Percentiles rank a stretch among this genome's conserved stretches.
These are phyloP conservation scores for Thalassiosira livingstoniorum DNA, from an alignment of 352 stramenopile species.

Conservation along the genomic window DNA sequence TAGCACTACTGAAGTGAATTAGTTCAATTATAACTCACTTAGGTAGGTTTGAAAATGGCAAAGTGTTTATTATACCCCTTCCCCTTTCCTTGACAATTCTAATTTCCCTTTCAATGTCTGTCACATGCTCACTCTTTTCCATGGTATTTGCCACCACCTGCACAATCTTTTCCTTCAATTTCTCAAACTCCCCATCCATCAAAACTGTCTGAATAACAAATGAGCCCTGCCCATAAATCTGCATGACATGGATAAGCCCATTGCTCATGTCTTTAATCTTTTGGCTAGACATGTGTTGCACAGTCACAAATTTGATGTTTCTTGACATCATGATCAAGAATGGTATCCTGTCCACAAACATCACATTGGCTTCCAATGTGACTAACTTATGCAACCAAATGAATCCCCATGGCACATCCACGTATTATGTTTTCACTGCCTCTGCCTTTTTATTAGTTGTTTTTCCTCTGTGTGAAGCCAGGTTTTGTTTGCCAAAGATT, in stretches of 20 bases:
- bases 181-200: conserved; percentile 17
- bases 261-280: neutral
- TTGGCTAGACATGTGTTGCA: neutral
- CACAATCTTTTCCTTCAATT: neutral
- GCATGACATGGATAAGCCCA: neutral
- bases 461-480: neutral
- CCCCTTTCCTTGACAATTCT: neutral
- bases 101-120: neutral
- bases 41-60: neutral
- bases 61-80: neutral
- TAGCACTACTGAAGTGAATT: neutral
- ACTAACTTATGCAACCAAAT: neutral
- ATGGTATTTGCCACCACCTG: neutral
- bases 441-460: neutral
- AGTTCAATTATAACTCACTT: neutral
- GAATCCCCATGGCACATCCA: neutral
- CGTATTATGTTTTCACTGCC: neutral
- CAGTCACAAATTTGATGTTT: conserved; percentile 21
- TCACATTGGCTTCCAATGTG: neutral
- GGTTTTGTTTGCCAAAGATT: neutral
- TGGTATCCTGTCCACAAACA: neutral
- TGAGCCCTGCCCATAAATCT: neutral
- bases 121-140: neutral
- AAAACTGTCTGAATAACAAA: conserved; percentile 1
- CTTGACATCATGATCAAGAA: neutral